Percentiles rank a stretch among this genome's conserved stretches.
Evolutionary conservation across 495 filamentous ascomycete species (phyloP).

Genomic region (Penicillium egyptiacum): DNA sequence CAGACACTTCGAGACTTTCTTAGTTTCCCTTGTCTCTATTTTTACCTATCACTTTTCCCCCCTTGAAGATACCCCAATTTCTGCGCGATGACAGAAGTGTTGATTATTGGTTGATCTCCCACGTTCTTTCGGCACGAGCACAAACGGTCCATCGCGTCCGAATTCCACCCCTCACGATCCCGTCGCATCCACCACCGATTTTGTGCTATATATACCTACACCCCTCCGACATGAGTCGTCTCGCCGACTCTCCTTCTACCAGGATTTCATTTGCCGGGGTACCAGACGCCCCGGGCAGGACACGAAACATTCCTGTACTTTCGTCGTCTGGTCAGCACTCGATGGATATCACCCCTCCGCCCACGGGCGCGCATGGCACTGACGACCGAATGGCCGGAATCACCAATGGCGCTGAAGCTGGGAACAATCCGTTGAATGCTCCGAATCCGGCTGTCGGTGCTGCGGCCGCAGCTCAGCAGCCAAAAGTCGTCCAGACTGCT

Average conservation of each 20-base stretch:
- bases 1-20: constrained; percentile 8
- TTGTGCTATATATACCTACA: constrained; percentile 1
- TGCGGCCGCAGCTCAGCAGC: constrained; percentile 85
- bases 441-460: constrained; percentile 57
- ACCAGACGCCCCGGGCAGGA: constrained; percentile 40
- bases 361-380: constrained; percentile 46
- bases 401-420: constrained; percentile 47
- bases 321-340: constrained; percentile 40
- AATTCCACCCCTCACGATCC: constrained; percentile 12
- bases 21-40: constrained; percentile 17
- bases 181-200: constrained; percentile 7
- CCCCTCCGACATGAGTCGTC: constrained; percentile 42
- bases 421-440: constrained; percentile 33
- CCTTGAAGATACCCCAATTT: constrained; percentile 2
- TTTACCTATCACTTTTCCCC: constrained; percentile 26
- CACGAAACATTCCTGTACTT: constrained; percentile 49
- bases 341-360: constrained; percentile 53
- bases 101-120: constrained; percentile 41
- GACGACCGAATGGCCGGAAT: constrained; percentile 46
- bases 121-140: constrained; percentile 37
- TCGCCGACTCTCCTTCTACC: constrained; percentile 44
- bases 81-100: constrained; percentile 35
- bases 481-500: constrained; percentile 98
- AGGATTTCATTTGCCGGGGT: constrained; percentile 39
- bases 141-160: constrained; percentile 27